These are phyloP conservation scores for Tetrapyrgos nigripes DNA, from an alignment of 1,284 basidiomycete species.

Conservation along the genomic window DNA sequence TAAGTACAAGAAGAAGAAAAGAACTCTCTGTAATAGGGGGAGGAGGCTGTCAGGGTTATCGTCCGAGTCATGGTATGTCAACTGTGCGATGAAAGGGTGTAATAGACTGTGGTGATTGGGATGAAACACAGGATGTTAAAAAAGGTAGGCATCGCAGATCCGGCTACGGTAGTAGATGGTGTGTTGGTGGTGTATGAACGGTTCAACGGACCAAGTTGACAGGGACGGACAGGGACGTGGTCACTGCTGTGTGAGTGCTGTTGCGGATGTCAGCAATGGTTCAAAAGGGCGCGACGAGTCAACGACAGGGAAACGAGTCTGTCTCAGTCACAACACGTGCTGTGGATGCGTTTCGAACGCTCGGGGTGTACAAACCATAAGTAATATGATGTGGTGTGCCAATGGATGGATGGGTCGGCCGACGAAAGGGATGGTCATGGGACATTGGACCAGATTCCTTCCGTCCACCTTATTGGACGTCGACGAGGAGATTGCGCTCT, in stretches of 20 bases:
- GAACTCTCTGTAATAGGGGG: no score
- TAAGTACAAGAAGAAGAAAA: no score
- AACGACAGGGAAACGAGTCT: neutral
- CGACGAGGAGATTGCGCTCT: slow-evolving; percentile 87
- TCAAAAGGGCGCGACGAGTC: neutral
- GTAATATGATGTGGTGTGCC: neutral
- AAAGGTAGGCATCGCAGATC: neutral
- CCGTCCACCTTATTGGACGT: slow-evolving; percentile 71
- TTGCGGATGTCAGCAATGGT: neutral
- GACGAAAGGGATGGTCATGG: neutral
- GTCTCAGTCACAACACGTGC: neutral
- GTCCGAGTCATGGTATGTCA: neutral
- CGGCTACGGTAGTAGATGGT: no score
- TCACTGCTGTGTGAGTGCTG: neutral
- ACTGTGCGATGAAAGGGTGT: neutral
- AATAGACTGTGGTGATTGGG: neutral
- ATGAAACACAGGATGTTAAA: neutral
- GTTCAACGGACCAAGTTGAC: no score
- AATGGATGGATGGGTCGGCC: no score
- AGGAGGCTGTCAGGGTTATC: no score
- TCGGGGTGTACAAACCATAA: neutral
- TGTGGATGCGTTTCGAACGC: neutral
- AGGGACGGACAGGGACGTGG: no score
- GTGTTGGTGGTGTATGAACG: no score
- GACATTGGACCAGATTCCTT: slow-evolving; percentile 3